Evolutionary conservation across 1,284 basidiomycete species (phyloP).

Genomic region (Apiotrichum sp.): DNA sequence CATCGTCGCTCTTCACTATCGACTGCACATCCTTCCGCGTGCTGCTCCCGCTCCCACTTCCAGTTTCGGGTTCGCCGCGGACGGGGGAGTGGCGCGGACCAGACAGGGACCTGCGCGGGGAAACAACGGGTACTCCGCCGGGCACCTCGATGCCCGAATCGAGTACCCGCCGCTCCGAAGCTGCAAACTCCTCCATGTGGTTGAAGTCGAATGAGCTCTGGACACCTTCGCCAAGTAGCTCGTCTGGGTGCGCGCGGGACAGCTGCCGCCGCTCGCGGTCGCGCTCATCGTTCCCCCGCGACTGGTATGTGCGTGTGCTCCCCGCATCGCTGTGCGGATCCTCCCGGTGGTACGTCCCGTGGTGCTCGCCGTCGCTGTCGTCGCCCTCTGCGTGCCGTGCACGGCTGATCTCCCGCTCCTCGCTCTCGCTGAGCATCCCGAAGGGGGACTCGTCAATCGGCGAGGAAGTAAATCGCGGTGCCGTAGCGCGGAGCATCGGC

Average conservation of each 20-base stretch:
- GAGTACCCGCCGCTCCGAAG: slow-evolving; percentile 56
- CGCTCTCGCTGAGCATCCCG: slow-evolving; percentile 44
- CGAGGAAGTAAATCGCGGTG: slow-evolving; percentile 29
- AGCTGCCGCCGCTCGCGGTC: background rate
- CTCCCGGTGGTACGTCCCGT: slow-evolving; percentile 15
- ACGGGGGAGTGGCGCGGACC: background rate
- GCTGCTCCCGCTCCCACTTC: slow-evolving; percentile 7
- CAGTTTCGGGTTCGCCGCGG: background rate
- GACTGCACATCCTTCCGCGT: slow-evolving; percentile 7
- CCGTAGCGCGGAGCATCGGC: slow-evolving; percentile 23
- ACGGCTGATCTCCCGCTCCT: slow-evolving; percentile 45
- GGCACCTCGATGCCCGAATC: too few relatives aligned
- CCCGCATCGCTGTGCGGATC: slow-evolving; percentile 5
- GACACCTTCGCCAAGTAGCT: background rate
- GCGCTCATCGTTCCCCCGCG: background rate
- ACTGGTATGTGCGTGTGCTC: slow-evolving; percentile 9
- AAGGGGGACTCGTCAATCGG: slow-evolving; percentile 45
- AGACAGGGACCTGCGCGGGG: background rate
- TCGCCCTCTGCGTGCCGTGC: slow-evolving; percentile 24
- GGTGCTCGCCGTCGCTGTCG: slow-evolving; percentile 8
- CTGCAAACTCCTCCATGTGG: slow-evolving; percentile 72
- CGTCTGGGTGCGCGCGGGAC: background rate
- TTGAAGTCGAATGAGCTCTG: slow-evolving; percentile 63
- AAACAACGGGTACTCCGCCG: too few relatives aligned
- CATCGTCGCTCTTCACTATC: background rate